These are phyloP conservation scores for Psilocybe cyanescens DNA, from an alignment of 768 basidiomycete species.

Conservation along the genomic window DNA sequence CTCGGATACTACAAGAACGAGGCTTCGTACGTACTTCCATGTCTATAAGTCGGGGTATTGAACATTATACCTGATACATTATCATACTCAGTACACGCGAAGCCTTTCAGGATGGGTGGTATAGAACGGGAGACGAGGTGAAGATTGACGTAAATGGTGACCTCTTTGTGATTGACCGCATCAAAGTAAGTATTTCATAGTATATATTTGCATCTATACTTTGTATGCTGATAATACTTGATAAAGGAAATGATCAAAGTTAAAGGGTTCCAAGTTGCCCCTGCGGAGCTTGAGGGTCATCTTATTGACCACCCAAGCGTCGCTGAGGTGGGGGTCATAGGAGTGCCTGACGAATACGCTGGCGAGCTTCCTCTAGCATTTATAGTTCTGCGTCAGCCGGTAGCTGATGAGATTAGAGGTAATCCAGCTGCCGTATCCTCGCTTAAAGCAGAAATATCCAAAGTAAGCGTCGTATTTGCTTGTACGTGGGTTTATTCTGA, in stretches of 20 bases:
- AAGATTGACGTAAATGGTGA: slow-evolving; percentile 56
- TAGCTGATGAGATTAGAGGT: background rate
- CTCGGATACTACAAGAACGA: slow-evolving; percentile 58
- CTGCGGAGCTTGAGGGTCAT: slow-evolving; percentile 66
- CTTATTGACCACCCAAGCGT: slow-evolving; percentile 61
- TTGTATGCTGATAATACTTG: background rate
- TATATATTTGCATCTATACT: background rate
- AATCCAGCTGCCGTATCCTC: background rate
- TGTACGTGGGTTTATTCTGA: background rate
- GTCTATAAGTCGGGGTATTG: slow-evolving; percentile 3
- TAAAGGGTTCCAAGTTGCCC: slow-evolving; percentile 57
- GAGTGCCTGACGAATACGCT: slow-evolving; percentile 69
- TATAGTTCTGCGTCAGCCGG: background rate
- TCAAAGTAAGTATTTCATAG: slow-evolving; percentile 49
- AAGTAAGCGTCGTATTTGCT: background rate
- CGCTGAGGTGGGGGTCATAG: slow-evolving; percentile 59
- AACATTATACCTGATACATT: background rate
- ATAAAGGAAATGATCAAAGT: slow-evolving; percentile 68
- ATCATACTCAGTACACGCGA: background rate
- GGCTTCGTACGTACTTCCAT: slow-evolving; percentile 49
- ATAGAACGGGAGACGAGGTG: slow-evolving; percentile 70
- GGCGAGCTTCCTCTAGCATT: slow-evolving; percentile 46
- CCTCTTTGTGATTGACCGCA: slow-evolving; percentile 66
- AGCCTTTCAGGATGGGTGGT: slow-evolving; percentile 33
- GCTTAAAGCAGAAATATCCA: background rate